Conservation (phyloP, 139 green algal species). For the Micromonas pusilla region DNA sequence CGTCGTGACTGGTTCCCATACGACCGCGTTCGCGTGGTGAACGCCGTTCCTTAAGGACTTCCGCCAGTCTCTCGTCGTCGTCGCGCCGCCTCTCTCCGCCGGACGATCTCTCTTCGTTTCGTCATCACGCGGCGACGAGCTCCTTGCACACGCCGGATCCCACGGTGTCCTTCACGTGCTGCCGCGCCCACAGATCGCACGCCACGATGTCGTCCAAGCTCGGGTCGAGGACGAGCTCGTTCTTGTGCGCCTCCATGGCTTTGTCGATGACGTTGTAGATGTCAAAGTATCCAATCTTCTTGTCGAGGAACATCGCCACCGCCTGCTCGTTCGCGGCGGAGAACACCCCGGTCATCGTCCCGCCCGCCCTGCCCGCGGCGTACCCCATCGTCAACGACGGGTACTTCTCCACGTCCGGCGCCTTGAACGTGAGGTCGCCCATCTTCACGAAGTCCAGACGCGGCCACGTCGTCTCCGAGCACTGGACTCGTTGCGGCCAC, state of each 20-base stretch:
- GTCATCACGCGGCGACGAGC: not conserved
- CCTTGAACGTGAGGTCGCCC: conserved; percentile 88
- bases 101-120: no score
- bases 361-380: conserved; percentile 78
- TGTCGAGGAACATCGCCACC: conserved; percentile 94
- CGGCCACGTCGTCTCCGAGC: conserved; percentile 81
- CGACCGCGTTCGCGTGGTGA: no score
- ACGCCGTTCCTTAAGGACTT: no score
- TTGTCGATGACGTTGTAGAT: conserved; percentile 61
- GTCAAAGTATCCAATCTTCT: conserved; percentile 58
- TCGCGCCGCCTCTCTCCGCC: no score
- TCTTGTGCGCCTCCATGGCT: conserved; percentile 83
- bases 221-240: conserved; percentile 41
- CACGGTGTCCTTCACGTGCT: conserved; percentile 44
- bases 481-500: conserved; percentile 81
- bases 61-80: no score
- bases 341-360: conserved; percentile 97
- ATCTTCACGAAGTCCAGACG: conserved; percentile 64
- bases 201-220: conserved; percentile 91
- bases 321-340: conserved; percentile 93
- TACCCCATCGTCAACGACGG: conserved; percentile 91
- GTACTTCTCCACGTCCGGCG: conserved; percentile 91
- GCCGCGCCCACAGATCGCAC: conserved; percentile 85
- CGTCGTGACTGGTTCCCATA: no score
- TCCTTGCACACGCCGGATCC: not conserved